These are phyloP conservation scores for Magnaporthales sp. DNA, from an alignment of 2,329 filamentous ascomycete species.

Conservation along the genomic window DNA sequence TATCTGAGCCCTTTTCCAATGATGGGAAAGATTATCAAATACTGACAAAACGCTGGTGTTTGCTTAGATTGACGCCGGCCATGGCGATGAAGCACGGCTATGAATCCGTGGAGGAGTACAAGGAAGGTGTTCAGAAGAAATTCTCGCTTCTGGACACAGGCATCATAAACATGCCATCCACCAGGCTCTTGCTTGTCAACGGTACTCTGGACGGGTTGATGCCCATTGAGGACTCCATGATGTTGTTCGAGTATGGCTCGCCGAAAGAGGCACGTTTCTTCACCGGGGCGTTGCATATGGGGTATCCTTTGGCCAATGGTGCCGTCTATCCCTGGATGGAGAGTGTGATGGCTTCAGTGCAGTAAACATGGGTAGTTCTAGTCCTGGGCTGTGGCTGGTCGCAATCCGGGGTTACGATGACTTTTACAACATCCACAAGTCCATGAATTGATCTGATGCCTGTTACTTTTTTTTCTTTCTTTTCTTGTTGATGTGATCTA, in stretches of 20 bases:
- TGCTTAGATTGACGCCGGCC: slow-evolving; percentile 37
- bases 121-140: slow-evolving; percentile 44
- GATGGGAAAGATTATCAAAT: not conserved
- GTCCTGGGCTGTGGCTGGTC: not conserved
- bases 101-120: slow-evolving; percentile 43
- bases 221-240: slow-evolving; percentile 58
- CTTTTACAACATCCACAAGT: not conserved
- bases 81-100: slow-evolving; percentile 58
- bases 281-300: slow-evolving; percentile 54
- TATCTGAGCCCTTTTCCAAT: slow-evolving; percentile 6
- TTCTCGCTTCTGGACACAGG: slow-evolving; percentile 55
- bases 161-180: slow-evolving; percentile 45
- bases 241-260: slow-evolving; percentile 54
- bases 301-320: slow-evolving; percentile 52
- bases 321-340: slow-evolving; percentile 56
- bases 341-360: slow-evolving; percentile 32
- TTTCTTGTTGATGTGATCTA: not conserved
- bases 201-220: slow-evolving; percentile 56
- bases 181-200: slow-evolving; percentile 52
- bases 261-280: slow-evolving; percentile 61
- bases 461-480: not conserved
- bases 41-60: not conserved
- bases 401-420: not conserved
- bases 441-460: not conserved
- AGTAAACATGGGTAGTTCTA: not conserved